Conservation (phyloP, 1,139 yeast species). For the Lodderomyces margitis region DNA sequence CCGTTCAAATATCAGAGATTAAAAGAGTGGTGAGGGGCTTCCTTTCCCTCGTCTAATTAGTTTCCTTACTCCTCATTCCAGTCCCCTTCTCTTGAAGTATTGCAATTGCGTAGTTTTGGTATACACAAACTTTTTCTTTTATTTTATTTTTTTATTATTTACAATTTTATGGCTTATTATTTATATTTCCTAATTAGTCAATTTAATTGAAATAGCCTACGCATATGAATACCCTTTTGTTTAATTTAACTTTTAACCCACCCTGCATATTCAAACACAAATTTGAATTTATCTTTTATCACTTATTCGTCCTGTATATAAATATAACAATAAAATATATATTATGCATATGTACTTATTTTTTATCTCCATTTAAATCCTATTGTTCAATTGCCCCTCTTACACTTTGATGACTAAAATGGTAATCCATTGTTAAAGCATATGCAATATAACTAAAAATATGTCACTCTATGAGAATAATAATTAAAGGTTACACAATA, state of each 20-base stretch:
- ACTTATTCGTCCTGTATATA: too few species aligned
- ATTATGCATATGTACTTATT: background rate
- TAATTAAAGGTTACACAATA: background rate
- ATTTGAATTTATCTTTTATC: background rate
- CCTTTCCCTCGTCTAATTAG: background rate
- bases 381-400: background rate
- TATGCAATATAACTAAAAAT: too few species aligned
- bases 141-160: background rate
- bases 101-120: too few species aligned
- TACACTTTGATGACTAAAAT: background rate
- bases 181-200: constrained; percentile 3
- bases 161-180: background rate
- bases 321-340: background rate
- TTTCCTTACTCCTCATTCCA: background rate
- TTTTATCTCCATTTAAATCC: constrained; percentile 1
- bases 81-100: too few species aligned
- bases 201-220: constrained; percentile 1
- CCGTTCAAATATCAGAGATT: too few species aligned
- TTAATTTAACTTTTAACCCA: background rate
- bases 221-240: background rate
- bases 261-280: background rate
- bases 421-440: too few species aligned
- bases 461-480: too few species aligned
- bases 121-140: too few species aligned
- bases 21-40: too few species aligned